A percentile compares a stretch with the other conserved stretches of the same genome.
Evolutionary conservation across 495 filamentous ascomycete species (phyloP).

Genomic region (Neurospora sp.): DNA sequence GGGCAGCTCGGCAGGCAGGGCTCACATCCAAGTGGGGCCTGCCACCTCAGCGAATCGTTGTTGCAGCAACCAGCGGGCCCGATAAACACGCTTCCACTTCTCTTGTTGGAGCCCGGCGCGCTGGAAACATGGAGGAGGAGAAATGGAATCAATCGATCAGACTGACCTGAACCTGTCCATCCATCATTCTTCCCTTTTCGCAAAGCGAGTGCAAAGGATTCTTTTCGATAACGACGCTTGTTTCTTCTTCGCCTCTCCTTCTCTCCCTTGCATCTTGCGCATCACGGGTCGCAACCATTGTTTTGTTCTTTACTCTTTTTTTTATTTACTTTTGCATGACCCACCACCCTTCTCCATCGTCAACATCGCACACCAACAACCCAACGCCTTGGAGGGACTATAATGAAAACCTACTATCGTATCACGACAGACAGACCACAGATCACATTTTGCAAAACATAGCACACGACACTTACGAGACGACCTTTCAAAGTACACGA

Average conservation of each 20-base stretch:
- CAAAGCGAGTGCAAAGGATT: neutral
- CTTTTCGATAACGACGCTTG: neutral
- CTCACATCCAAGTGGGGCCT: neutral
- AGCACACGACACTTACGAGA: neutral
- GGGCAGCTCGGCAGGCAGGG: neutral
- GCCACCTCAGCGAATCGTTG: neutral
- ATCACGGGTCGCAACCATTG: neutral
- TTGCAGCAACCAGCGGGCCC: neutral
- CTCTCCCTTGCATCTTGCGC: neutral
- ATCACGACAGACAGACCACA: neutral
- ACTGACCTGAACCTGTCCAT: neutral
- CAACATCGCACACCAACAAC: neutral
- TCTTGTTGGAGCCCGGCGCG: neutral
- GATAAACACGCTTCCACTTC: neutral
- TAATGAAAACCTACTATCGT: neutral
- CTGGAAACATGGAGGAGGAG: neutral
- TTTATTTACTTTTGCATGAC: neutral
- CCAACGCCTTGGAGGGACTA: neutral
- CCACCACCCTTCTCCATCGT: neutral
- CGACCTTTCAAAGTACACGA: neutral
- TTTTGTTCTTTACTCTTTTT: neutral
- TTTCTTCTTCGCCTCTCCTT: neutral
- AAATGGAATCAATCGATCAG: neutral
- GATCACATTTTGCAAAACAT: neutral
- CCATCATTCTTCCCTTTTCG: neutral